These are phyloP conservation scores for Yarrowia sp. DNA, from an alignment of 805 yeast genomes.

Conservation along the genomic window DNA sequence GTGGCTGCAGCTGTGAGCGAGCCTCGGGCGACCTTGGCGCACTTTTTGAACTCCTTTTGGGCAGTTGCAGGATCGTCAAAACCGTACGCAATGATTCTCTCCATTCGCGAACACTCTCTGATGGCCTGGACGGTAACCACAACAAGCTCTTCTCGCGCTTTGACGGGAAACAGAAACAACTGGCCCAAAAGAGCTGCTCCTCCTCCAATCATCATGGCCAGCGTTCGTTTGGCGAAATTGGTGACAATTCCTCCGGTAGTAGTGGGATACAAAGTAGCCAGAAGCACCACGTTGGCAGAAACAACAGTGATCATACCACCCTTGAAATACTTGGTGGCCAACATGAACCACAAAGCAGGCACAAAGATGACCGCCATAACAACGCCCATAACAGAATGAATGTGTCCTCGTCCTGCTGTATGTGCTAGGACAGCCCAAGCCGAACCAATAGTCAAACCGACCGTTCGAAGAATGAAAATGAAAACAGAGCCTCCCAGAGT, in stretches of 20 bases:
- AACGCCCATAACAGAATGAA: slow-evolving; percentile 43
- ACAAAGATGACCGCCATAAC: slow-evolving; percentile 45
- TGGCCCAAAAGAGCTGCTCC: slow-evolving; percentile 48
- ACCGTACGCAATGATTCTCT: slow-evolving; percentile 42
- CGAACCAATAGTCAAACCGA: slow-evolving; percentile 48
- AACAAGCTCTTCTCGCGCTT: slow-evolving; percentile 46
- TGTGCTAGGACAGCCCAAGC: slow-evolving; percentile 50
- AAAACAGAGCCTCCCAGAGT: slow-evolving; percentile 51
- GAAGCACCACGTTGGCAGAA: slow-evolving; percentile 46
- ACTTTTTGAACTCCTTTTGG: slow-evolving; percentile 37
- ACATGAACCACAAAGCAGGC: slow-evolving; percentile 46
- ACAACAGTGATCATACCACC: slow-evolving; percentile 51
- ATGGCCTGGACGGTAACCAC: slow-evolving; percentile 44
- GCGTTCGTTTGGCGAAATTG: slow-evolving; percentile 49
- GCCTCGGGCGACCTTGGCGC: slow-evolving; percentile 42
- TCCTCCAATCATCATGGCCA: slow-evolving; percentile 52
- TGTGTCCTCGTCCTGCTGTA: slow-evolving; percentile 40
- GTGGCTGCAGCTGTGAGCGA: slow-evolving; percentile 44
- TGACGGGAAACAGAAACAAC: slow-evolving; percentile 45
- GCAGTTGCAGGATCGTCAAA: slow-evolving; percentile 39
- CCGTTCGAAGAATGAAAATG: slow-evolving; percentile 47
- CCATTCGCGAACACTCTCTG: slow-evolving; percentile 43
- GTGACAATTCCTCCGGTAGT: slow-evolving; percentile 42
- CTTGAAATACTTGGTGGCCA: slow-evolving; percentile 49
- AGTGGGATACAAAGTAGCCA: slow-evolving; percentile 45